Percentiles rank a stretch among this genome's conserved stretches.
These are phyloP conservation scores for Aspergillus japonicus DNA, from an alignment of 2,329 filamentous ascomycete genomes.

Conservation along the genomic window DNA sequence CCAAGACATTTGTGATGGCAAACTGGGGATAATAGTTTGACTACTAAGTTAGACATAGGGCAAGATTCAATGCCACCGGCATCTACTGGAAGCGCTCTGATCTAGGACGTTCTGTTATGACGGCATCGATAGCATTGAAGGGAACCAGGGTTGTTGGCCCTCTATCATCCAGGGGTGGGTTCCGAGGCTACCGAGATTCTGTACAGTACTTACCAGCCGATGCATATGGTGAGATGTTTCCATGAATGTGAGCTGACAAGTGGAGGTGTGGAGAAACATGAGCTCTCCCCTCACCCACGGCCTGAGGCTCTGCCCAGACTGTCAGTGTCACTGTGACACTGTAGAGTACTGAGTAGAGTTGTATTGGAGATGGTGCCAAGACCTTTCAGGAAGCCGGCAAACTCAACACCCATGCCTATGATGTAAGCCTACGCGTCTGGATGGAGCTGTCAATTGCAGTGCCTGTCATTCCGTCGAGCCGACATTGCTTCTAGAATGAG, in stretches of 20 bases:
- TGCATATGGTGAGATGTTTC: background rate
- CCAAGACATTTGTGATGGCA: background rate
- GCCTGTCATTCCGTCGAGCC: constrained; percentile 5
- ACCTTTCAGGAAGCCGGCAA: background rate
- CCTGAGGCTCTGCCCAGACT: background rate
- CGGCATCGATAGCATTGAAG: background rate
- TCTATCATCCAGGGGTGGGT: background rate
- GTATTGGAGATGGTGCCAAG: background rate
- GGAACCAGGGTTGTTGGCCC: background rate
- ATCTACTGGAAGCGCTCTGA: no score
- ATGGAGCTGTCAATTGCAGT: constrained; percentile 11
- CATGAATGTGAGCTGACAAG: constrained; percentile 13
- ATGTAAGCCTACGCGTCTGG: constrained; percentile 10
- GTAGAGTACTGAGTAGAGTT: background rate
- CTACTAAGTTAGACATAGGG: background rate
- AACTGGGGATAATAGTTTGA: background rate
- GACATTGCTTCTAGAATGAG: constrained; percentile 12
- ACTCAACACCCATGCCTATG: constrained; percentile 5
- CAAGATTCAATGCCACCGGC: background rate
- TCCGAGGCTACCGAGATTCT: background rate
- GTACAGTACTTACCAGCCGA: background rate
- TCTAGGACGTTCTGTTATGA: background rate
- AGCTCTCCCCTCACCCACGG: background rate
- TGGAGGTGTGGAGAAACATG: constrained; percentile 22
- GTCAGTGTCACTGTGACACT: no score